Evolutionary conservation across 148 eudicot genomes (phyloP), one percentile per base, ranked within the genome.

Genomic region (Pharnaceum exiguum): DNA sequence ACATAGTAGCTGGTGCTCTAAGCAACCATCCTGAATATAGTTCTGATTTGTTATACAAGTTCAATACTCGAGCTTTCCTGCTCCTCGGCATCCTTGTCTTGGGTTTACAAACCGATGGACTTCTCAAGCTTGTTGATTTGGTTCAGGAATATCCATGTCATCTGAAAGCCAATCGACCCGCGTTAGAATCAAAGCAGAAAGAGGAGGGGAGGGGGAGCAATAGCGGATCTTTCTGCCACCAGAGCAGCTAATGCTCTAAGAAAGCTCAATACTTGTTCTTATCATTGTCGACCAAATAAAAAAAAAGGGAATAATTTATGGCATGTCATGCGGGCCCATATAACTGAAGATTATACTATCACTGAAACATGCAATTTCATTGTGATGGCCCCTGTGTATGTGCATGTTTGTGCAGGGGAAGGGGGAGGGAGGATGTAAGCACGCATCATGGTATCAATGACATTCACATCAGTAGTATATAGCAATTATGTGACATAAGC

Each of bases 101-200:
- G 42, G 10, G 23, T 51, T 66, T 66, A 66, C 56, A 60, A 47
- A 24, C 71, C 76, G 24, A 66, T 31, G 7, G 52, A n/a, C 31
- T 60, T 66, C 71, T 72, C 58, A n/a, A 72, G 11, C 63, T 72
- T 72, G 52, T 66, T 57, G 48, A 72, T 66, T 60, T 72, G 71
- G 67, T 60, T 72, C 63, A 72, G 61, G 76, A 72, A 72, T 37
- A 72, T 66, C 76, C 76, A 72, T 15, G 76, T 66, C 76, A 72
- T 65, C 76, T 72, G 62, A 16, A 72, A 66, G 29, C 26, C 50
- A 17, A 66, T 12, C 19, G 33, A 12, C 39, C 25, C 55, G 39
- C 16, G 55, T 71, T 51, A 59, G 65, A 31, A 25, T 38, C 5
- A 15, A 23, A n/a, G 10, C 30, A 53, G 29, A n/a, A n/a, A 2